Base-by-base conservation (phyloP, 2,329 filamentous ascomycete genomes). In the Fusarium nelsonii region DNA sequence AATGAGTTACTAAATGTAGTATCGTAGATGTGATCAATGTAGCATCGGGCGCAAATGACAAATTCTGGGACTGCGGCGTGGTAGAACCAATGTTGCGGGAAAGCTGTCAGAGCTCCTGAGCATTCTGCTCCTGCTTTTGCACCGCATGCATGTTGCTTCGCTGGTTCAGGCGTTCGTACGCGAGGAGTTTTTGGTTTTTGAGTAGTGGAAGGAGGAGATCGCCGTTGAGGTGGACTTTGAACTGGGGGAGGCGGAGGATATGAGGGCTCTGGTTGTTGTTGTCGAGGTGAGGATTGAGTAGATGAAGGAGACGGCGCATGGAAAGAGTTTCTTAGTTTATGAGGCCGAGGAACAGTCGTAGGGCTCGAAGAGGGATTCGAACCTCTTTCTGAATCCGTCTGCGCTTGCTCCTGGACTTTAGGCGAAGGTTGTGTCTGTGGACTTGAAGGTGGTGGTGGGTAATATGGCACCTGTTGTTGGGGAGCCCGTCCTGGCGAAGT, bases 1-100 rank as follows among this genome's bases (percentile, higher is more conserved):
- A 82, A 83, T 0, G 68, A 58, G 34, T 66, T 37, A 8, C 72
- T 44, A 56, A 80, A 77, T 1, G 32, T 56, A 0, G 77, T 78
- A 6, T 73, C 52, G 58, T 73, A 74, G n/a, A 82, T 78, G 30
- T 78, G 56, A 52, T 81, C 76, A 8, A 77, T 73, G 53, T 81
- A 82, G 68, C 81, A 83, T 4, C 75, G 66, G 3, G 78, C 76
- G 61, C 81, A 83, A 49, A 82, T 73, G 4, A 70, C 44, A 20
- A 76, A 80, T 2, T 74, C 68, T 0, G 79, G 77, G 1, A 75
- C 76, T 1, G 65, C 56, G 0, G 75, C 60, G 39, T 83, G 79
- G 4, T 69, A 71, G 65, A 81, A 80, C 81, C 81, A 83, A 14
- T 78, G 74, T 8, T 80, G 76, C 0, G 73, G 44, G 16, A 77